Conservation (phyloP, 2,329 filamentous ascomycete genomes). For the Fusarium chuoi region DNA sequence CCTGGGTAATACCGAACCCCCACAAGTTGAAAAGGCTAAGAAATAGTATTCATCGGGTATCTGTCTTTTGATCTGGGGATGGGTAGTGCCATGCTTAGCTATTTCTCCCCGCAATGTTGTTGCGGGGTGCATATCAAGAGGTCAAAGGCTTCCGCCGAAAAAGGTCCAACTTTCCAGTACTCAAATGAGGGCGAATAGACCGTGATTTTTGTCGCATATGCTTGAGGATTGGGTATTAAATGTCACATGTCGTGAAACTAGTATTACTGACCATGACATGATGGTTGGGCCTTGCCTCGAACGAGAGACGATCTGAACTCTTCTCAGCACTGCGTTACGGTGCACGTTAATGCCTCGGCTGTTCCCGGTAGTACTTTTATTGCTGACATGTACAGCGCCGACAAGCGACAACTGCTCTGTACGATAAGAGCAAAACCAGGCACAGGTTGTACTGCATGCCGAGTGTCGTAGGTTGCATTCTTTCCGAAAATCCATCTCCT, state of each 20-base stretch:
- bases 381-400: background rate
- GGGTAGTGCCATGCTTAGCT: background rate
- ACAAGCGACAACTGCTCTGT: background rate
- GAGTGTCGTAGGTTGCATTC: slow-evolving; percentile 2
- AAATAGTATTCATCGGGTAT: background rate
- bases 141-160: background rate
- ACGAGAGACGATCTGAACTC: background rate
- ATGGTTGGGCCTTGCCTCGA: background rate
- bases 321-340: background rate
- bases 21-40: background rate
- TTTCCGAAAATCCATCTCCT: background rate
- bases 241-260: background rate
- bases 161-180: rapidly evolving
- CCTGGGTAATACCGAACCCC: background rate
- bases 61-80: background rate
- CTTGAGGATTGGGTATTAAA: background rate
- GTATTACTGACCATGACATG: background rate
- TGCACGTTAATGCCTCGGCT: background rate
- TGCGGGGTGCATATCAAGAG: background rate
- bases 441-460: background rate
- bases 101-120: background rate
- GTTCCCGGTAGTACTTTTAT: background rate
- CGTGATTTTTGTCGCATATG: background rate
- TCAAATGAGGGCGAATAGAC: background rate
- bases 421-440: background rate